A percentile compares a stretch with the other conserved stretches of the same genome.
Conservation (phyloP, 495 filamentous ascomycete genomes). For the Pyrenula massariospora region DNA sequence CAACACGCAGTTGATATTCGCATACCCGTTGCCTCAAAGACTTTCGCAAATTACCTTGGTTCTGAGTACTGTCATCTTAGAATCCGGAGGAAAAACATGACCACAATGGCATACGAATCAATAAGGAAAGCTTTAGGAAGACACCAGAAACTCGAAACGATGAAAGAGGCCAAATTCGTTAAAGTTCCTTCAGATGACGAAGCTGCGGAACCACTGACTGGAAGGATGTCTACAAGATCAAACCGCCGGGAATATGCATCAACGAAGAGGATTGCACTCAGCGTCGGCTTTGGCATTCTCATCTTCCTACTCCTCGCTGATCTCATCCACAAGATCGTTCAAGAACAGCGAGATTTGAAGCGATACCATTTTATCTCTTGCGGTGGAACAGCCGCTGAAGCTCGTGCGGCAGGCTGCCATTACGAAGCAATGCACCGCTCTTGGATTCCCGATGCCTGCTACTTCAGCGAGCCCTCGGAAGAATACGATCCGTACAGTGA, state of each 20-base stretch:
- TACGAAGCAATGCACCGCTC: slow-evolving; percentile 3
- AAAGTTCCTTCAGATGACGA: neutral
- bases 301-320: neutral
- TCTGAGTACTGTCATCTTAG: neutral
- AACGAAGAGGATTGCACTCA: neutral
- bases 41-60: neutral
- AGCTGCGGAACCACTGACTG: neutral
- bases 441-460: slow-evolving; percentile 4
- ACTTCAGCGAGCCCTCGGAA: slow-evolving; percentile 1
- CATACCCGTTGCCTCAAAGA: neutral
- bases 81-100: neutral
- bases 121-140: neutral
- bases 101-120: neutral
- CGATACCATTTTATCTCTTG: neutral
- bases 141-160: neutral
- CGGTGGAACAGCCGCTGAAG: slow-evolving; percentile 2
- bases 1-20: neutral
- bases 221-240: neutral
- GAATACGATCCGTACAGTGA: slow-evolving; percentile 3
- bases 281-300: neutral
- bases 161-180: neutral
- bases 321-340: neutral
- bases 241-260: neutral
- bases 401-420: slow-evolving; percentile 2
- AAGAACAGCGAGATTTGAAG: neutral